A percentile compares a stretch with the other conserved stretches of the same genome.
Conservation (phyloP, 2,329 filamentous ascomycete genomes). For the Pseudogymnoascus sp. region DNA sequence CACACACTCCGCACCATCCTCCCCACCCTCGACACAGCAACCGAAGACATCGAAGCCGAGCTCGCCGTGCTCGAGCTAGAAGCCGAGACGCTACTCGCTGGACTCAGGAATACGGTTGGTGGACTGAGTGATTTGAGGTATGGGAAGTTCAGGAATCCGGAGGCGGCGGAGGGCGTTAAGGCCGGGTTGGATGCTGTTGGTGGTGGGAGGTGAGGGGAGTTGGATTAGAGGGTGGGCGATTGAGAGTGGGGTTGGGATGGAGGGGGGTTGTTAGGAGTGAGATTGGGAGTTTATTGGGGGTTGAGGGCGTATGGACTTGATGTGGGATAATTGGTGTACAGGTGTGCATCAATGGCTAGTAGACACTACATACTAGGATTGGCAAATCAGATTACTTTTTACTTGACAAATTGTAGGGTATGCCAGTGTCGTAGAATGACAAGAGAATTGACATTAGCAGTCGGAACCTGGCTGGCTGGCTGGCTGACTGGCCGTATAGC, state of each 20-base stretch:
- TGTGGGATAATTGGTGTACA: neutral
- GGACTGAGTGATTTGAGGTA: conserved; percentile 76
- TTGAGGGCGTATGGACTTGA: neutral
- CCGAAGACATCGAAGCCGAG: conserved; percentile 58
- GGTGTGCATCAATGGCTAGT: neutral
- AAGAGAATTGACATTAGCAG: neutral
- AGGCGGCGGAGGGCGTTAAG: conserved; percentile 58
- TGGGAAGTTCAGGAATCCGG: conserved; percentile 60
- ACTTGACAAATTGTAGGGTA: neutral
- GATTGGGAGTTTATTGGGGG: neutral
- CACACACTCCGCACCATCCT: conserved; percentile 61
- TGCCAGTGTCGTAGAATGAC: neutral
- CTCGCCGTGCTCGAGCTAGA: conserved; percentile 59
- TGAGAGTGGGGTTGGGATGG: neutral
- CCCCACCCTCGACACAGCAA: conserved; percentile 61
- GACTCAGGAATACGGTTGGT: conserved; percentile 59
- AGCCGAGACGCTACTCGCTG: conserved; percentile 49
- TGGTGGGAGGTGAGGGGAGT: conserved; percentile 17
- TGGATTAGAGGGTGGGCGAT: neutral
- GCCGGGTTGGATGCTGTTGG: conserved; percentile 58
- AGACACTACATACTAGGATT: neutral
- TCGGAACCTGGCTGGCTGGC: no score
- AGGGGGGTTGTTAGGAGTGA: neutral
- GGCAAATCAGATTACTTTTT: neutral
- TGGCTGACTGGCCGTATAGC: no score